Percentiles rank a stretch among this genome's conserved stretches.
Conservation (phyloP, 73 alveolate species). For the Uronychia setigera region DNA sequence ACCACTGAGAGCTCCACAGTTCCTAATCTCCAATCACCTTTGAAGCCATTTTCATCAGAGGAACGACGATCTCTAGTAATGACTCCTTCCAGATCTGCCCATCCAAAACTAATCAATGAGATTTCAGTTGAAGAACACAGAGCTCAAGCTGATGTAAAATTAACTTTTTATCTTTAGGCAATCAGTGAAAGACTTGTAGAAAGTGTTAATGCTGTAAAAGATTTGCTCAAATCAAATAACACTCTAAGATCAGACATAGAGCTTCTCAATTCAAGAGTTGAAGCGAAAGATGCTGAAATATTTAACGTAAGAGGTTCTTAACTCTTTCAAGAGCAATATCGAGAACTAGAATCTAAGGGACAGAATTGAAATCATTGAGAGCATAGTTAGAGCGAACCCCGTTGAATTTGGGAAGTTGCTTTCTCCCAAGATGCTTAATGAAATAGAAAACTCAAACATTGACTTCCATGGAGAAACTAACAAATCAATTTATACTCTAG, state of each 20-base stretch:
- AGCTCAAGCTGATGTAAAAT: background rate
- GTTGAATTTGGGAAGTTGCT: slow-evolving; percentile 6
- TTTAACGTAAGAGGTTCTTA: slow-evolving; percentile 17
- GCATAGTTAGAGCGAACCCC: slow-evolving; percentile 10
- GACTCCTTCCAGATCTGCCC: background rate
- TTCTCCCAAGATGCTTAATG: background rate
- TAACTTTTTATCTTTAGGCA: background rate
- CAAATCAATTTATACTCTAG: background rate
- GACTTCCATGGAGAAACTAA: slow-evolving; percentile 1
- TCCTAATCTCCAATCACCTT: background rate
- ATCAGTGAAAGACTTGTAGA: background rate
- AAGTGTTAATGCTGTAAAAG: background rate
- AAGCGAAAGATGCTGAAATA: slow-evolving; percentile 26
- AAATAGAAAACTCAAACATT: background rate
- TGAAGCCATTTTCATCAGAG: background rate
- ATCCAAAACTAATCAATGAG: background rate
- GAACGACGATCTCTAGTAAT: background rate
- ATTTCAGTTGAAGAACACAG: background rate
- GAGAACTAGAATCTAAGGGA: slow-evolving; percentile 62
- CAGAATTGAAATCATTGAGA: slow-evolving; percentile 50
- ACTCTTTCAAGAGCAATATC: slow-evolving; percentile 7
- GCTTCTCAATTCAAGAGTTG: background rate
- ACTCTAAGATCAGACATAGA: slow-evolving; percentile 57
- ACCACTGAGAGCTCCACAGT: background rate
- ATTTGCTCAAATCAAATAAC: slow-evolving; percentile 38